Conservation (phyloP, 441 rosid species). For the Erodium texanum region DNA sequence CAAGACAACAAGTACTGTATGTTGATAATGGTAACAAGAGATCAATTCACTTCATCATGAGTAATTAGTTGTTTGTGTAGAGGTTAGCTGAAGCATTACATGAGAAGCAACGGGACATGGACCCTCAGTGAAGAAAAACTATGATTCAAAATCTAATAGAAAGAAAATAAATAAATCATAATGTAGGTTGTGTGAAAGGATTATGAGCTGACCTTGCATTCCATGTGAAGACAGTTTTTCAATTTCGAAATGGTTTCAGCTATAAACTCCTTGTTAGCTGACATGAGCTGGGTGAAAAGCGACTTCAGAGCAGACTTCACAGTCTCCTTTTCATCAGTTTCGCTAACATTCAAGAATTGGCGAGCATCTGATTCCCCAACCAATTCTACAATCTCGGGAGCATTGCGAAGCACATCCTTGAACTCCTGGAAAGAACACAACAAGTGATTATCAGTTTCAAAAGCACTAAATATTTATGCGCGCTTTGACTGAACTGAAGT, state of each 20-base stretch:
- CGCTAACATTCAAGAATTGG: conserved; percentile 31
- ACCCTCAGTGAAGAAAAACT: no score
- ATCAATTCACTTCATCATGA: background rate
- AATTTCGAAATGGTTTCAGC: conserved; percentile 39
- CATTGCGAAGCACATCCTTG: conserved; percentile 49
- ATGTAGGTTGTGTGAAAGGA: background rate
- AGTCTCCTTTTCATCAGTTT: conserved; percentile 35
- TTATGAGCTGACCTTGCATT: conserved; percentile 42
- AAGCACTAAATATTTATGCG: no score
- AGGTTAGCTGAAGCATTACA: no score
- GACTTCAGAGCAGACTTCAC: conserved; percentile 48
- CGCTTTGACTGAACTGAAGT: no score
- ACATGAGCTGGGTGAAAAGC: conserved; percentile 73
- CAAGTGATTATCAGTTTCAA: no score
- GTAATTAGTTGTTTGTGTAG: no score
- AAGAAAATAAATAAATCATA: no score
- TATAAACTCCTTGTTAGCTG: conserved; percentile 48
- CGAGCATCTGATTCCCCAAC: conserved; percentile 46
- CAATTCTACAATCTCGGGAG: conserved; percentile 75
- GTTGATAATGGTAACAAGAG: background rate
- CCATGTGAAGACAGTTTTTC: conserved; percentile 46
- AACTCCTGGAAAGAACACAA: conserved; percentile 79
- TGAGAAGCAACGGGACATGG: no score
- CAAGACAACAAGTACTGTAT: no score
- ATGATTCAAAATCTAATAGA: no score